phyloP scores from a whole-genome alignment of 345 rosid genomes.

The Acer yangbiense region DNA sequence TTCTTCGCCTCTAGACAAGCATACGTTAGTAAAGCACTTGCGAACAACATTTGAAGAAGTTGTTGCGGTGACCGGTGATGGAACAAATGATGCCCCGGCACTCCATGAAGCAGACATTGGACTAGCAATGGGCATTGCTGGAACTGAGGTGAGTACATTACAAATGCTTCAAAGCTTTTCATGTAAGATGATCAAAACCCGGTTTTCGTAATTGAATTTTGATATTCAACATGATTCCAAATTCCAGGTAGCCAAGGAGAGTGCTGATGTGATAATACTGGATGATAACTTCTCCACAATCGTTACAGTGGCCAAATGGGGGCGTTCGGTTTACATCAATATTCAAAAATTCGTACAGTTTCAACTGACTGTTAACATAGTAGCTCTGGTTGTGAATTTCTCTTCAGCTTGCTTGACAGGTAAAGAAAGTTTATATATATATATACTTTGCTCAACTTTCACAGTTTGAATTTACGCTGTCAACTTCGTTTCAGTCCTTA shows the following conservation, averaged over 20 bases:
- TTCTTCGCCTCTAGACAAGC: constrained; percentile 94
- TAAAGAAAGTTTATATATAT: constrained; percentile 13
- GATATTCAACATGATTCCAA: constrained; percentile 15
- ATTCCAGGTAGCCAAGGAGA: constrained; percentile 94
- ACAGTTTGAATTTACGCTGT: neutral
- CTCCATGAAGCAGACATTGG: constrained; percentile 98
- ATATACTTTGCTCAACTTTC: neutral
- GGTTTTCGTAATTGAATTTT: neutral
- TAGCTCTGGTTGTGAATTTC: constrained; percentile 83
- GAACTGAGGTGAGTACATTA: constrained; percentile 70
- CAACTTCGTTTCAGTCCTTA: constrained; percentile 4
- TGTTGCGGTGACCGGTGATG: constrained; percentile 94
- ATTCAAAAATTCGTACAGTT: constrained; percentile 97
- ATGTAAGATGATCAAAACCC: neutral
- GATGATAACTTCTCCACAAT: constrained; percentile 96
- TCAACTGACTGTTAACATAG: constrained; percentile 89
- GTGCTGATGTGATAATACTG: constrained; percentile 91
- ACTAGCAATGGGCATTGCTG: constrained; percentile 97
- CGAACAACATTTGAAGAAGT: constrained; percentile 84
- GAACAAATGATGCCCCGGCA: constrained; percentile 98
- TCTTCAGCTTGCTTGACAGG: constrained; percentile 94
- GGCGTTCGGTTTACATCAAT: constrained; percentile 89
- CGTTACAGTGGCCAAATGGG: constrained; percentile 96
- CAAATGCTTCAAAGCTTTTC: constrained; percentile 7
- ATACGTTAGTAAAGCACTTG: constrained; percentile 79